Conservation (phyloP, 1,139 yeast genomes). For the Yamadazyma kanchanaburiensis region DNA sequence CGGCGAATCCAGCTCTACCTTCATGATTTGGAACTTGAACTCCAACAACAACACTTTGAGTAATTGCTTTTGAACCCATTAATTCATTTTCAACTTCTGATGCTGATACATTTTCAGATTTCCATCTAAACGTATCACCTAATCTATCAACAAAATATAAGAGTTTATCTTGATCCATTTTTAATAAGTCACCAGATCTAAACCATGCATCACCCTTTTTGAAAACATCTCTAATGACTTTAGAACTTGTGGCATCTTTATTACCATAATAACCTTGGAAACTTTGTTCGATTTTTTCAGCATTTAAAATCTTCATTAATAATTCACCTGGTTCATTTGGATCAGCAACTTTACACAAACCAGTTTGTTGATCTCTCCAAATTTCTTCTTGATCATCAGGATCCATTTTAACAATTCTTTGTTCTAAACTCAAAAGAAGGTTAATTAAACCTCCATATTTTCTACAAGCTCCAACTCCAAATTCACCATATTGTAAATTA, state of each 20-base stretch:
- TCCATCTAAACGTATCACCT: slow-evolving; percentile 98
- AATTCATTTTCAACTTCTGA: slow-evolving; percentile 84
- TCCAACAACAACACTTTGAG: slow-evolving; percentile 85
- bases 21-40: slow-evolving; percentile 84
- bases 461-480: slow-evolving; percentile 88
- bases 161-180: slow-evolving; percentile 63
- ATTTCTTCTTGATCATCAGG: slow-evolving; percentile 75
- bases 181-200: slow-evolving; percentile 82
- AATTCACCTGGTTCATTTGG: slow-evolving; percentile 81
- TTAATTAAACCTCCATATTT: slow-evolving; percentile 70
- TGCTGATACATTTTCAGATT: slow-evolving; percentile 92
- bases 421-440: slow-evolving; percentile 52
- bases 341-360: slow-evolving; percentile 42
- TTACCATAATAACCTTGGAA: slow-evolving; percentile 92
- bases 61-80: slow-evolving; percentile 52
- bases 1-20: slow-evolving; percentile 93
- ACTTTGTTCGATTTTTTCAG: slow-evolving; percentile 61
- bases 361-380: slow-evolving; percentile 68
- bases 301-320: slow-evolving; percentile 67
- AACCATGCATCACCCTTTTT: slow-evolving; percentile 89
- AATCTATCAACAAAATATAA: slow-evolving; percentile 86
- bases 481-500: slow-evolving; percentile 71
- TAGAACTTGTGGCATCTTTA: slow-evolving; percentile 72
- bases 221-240: slow-evolving; percentile 70
- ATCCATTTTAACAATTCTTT: slow-evolving; percentile 69